A percentile compares a stretch with the other conserved stretches of the same genome.
These are phyloP conservation scores for Colletotrichum camelliae DNA, from an alignment of 2,329 filamentous ascomycete genomes.

Conservation along the genomic window DNA sequence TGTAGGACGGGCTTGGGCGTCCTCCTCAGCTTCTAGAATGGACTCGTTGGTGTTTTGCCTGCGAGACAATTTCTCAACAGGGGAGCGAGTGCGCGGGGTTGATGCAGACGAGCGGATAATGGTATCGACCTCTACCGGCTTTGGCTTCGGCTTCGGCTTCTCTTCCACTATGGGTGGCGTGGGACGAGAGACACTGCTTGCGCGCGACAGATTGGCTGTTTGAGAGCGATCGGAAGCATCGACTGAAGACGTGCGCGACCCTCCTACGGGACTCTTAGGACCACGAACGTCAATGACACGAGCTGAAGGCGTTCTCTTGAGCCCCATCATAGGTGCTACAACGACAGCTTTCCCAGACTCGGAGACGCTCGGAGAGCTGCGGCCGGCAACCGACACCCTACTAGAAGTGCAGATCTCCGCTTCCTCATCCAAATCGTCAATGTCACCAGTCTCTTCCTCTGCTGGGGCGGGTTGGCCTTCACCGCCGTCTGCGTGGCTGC, in stretches of 20 bases:
- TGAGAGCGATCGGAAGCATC: conserved; percentile 50
- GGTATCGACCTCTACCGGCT: conserved; percentile 25
- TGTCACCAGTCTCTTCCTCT: conserved; percentile 52
- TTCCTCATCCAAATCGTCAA: conserved; percentile 55
- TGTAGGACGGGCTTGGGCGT: conserved; percentile 22
- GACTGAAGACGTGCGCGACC: conserved; percentile 54
- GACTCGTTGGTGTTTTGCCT: conserved; percentile 33
- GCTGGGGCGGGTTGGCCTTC: not conserved
- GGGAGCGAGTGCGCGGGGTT: conserved; percentile 32
- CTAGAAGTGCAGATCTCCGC: conserved; percentile 63
- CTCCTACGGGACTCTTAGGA: conserved; percentile 53
- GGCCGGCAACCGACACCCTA: conserved; percentile 59
- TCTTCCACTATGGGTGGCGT: conserved; percentile 48
- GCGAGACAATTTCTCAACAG: conserved; percentile 35
- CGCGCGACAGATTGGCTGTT: conserved; percentile 43
- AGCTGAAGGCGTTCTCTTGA: conserved; percentile 52
- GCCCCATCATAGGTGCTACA: conserved; percentile 39
- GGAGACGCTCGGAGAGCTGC: conserved; percentile 53
- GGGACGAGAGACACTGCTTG: conserved; percentile 39
- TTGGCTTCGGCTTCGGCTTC: conserved; percentile 27
- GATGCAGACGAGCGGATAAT: conserved; percentile 17
- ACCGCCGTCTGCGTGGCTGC: not conserved
- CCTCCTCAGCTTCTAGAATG: conserved; percentile 52
- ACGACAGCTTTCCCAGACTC: conserved; percentile 48
- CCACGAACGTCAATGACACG: conserved; percentile 63